A percentile compares a stretch with the other conserved stretches of the same genome.
These are phyloP conservation scores for Yamadazyma takamatsuzukensis DNA, from an alignment of 805 yeast species.

Conservation along the genomic window DNA sequence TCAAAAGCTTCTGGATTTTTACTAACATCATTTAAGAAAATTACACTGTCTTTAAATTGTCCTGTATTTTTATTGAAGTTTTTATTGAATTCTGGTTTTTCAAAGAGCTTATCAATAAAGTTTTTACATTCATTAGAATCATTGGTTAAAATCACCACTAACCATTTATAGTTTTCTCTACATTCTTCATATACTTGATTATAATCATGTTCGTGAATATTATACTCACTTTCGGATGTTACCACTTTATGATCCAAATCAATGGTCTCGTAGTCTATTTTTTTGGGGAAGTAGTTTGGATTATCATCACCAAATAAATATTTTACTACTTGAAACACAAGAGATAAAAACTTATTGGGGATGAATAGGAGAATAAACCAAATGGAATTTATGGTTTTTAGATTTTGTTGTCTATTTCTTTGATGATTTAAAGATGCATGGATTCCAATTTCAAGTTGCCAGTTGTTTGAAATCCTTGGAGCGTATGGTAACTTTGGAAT, in stretches of 20 bases:
- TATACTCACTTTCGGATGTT: slow-evolving; percentile 8
- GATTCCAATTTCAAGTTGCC: slow-evolving; percentile 43
- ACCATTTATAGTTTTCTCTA: slow-evolving; percentile 28
- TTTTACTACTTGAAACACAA: slow-evolving; percentile 6
- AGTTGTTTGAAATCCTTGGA: slow-evolving; percentile 32
- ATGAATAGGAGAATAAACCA: slow-evolving; percentile 9
- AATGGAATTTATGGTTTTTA: slow-evolving; percentile 5
- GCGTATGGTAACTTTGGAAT: slow-evolving; percentile 40
- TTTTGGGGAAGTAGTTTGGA: slow-evolving; percentile 18
- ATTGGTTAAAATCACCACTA: slow-evolving; percentile 30
- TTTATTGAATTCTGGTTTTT: slow-evolving; percentile 14
- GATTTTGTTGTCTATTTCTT: background rate
- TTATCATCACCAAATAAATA: slow-evolving; percentile 6
- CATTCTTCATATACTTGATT: slow-evolving; percentile 27
- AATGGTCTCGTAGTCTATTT: slow-evolving; percentile 25
- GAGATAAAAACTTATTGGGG: slow-evolving; percentile 6
- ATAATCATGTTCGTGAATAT: slow-evolving; percentile 17
- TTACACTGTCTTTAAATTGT: slow-evolving; percentile 21
- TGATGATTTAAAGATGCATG: slow-evolving; percentile 19
- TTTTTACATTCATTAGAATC: slow-evolving; percentile 16
- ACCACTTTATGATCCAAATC: slow-evolving; percentile 15
- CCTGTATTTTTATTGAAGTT: slow-evolving; percentile 26
- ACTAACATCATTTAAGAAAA: slow-evolving; percentile 30
- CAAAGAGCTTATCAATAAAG: slow-evolving; percentile 16
- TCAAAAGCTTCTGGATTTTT: slow-evolving; percentile 35